Base-by-base conservation (phyloP, 2,329 filamentous ascomycete species). In the Talaromyces funiculosus region DNA sequence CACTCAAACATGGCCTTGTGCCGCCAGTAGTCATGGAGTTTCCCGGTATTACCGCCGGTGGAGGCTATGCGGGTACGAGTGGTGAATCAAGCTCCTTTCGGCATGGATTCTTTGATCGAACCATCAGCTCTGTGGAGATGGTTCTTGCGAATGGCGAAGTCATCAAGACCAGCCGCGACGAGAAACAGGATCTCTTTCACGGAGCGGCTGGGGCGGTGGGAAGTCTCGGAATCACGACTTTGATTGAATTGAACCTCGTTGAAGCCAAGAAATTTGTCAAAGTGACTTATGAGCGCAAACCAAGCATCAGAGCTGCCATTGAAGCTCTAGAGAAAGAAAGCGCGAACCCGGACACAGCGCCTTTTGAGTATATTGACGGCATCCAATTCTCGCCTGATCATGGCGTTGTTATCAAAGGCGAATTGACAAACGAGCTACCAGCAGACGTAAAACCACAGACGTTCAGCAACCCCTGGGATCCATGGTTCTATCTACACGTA, bases 401-500 rank as follows among this genome's bases (percentile, higher is more conserved):
- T 5, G 83, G 84, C 0, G 79, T 89, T 0, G 73, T 90, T 45
- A 87, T 87, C 69, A 78, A 80, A 0, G 88, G 88, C 0, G 77
- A 76, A 9, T 74, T 89, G 16, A 80, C 80, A 0, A 77, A 88
- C 55, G 68, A 75, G 0, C 62, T 79, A 0, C 79, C 69, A 0
- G 38, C 61, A 1, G 73, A 70, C 1, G 62, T 64, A 2, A 69
- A 69, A 47, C 66, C 75, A 0, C 74, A 73, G 24, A 76, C 70
- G 0, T 88, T 90, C 71, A 82, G 81, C n/a, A 77, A 81, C 10
- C 75, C 82, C 0, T 72, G 71, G 3, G 88, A 92, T 64, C 84
- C 86, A 0, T 92, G 88, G 89, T 90, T 90, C 68, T 91, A 90
- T 62, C 75, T 90, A 2, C 87, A 89, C 64, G 87, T 83, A 1